These are phyloP conservation scores for Nicotiana sylvestris DNA, from an alignment of 257 asterid species.

Conservation along the genomic window DNA sequence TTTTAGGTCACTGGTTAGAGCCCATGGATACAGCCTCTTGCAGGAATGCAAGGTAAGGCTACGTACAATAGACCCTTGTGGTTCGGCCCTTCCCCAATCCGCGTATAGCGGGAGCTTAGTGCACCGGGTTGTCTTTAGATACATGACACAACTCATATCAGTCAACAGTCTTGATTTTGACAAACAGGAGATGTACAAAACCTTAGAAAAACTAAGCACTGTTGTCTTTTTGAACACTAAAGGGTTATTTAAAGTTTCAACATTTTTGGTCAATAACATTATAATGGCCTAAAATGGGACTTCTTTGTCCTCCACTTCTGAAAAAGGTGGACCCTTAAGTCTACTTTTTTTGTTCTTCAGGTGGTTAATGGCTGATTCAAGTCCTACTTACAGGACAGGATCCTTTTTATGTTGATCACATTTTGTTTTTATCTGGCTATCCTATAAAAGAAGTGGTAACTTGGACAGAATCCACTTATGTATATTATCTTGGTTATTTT, in stretches of 20 bases:
- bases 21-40: too few species aligned
- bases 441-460: constrained; percentile 15
- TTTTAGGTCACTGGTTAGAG: too few species aligned
- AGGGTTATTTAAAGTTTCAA: constrained; percentile 9
- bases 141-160: background rate
- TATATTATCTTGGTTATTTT: constrained; percentile 24
- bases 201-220: background rate
- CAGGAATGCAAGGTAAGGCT: too few species aligned
- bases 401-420: constrained; percentile 8
- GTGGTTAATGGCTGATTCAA: constrained; percentile 43
- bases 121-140: too few species aligned
- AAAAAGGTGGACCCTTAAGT: constrained; percentile 29
- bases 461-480: constrained; percentile 11
- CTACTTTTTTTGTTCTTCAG: background rate
- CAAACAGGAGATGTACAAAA: background rate
- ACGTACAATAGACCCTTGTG: too few species aligned
- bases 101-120: too few species aligned
- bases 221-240: constrained; percentile 7
- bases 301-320: constrained; percentile 25
- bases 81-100: too few species aligned
- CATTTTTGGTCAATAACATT: constrained; percentile 22
- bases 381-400: constrained; percentile 26
- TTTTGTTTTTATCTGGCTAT: background rate
- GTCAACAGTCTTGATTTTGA: background rate
- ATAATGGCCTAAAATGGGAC: constrained; percentile 20